A percentile compares a stretch with the other conserved stretches of the same genome.
These are phyloP conservation scores for Poa pratensis DNA, from an alignment of 176 grass and related monocot genomes.

Conservation along the genomic window DNA sequence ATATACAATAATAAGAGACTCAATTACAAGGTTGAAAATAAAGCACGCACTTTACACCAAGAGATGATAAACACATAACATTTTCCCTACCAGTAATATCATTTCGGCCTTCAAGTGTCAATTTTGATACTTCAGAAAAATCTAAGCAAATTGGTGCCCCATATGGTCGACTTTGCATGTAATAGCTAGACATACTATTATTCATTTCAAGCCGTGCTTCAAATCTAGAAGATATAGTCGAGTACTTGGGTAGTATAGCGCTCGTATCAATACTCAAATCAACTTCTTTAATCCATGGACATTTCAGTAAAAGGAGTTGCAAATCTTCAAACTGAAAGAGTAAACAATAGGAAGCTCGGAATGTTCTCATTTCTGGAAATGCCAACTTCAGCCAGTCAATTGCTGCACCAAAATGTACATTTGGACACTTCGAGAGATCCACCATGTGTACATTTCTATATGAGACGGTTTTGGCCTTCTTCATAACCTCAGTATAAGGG, in stretches of 20 bases:
- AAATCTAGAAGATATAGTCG: constrained; percentile 51
- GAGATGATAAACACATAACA: not conserved
- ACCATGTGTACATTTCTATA: constrained; percentile 50
- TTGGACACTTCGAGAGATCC: constrained; percentile 72
- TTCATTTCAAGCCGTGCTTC: constrained; percentile 35
- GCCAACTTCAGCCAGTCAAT: constrained; percentile 55
- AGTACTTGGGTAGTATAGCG: constrained; percentile 44
- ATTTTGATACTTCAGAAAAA: constrained; percentile 64
- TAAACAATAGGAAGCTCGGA: constrained; percentile 63
- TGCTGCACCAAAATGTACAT: constrained; percentile 46
- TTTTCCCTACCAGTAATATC: constrained; percentile 62
- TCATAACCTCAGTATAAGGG: constrained; percentile 36
- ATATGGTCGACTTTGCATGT: constrained; percentile 25
- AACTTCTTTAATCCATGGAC: constrained; percentile 55
- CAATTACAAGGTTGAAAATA: constrained; percentile 6
- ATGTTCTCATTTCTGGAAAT: constrained; percentile 59
- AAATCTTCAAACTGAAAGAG: constrained; percentile 59
- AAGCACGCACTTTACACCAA: constrained; percentile 30
- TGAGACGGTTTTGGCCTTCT: constrained; percentile 40
- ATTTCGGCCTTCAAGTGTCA: constrained; percentile 70
- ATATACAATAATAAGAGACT: not conserved
- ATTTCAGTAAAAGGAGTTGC: constrained; percentile 52
- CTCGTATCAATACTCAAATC: constrained; percentile 63
- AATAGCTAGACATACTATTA: constrained; percentile 19
- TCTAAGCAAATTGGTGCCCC: not conserved